These are phyloP conservation scores for Mucor mucedo DNA, from an alignment of 371 early-diverging fungal genomes.

Conservation along the genomic window DNA sequence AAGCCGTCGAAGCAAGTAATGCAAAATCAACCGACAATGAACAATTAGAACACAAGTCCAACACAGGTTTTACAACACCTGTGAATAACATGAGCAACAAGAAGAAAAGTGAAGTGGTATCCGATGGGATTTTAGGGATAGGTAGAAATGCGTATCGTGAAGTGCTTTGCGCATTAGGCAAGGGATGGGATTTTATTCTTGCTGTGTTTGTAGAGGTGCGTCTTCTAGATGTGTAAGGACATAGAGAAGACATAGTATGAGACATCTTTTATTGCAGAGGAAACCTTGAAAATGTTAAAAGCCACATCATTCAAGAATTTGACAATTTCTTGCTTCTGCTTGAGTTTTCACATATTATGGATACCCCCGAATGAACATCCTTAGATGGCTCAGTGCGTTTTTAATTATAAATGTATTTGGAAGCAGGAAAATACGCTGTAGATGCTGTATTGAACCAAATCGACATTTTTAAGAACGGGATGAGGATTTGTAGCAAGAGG, in stretches of 20 bases:
- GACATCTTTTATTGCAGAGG: background rate
- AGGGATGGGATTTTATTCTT: slow-evolving; percentile 62
- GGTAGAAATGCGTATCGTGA: slow-evolving; percentile 66
- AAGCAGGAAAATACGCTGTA: too few relatives aligned
- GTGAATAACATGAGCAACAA: slow-evolving; percentile 5
- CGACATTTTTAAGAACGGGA: too few relatives aligned
- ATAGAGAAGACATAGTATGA: background rate
- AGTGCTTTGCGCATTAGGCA: slow-evolving; percentile 61
- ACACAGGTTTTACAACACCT: slow-evolving; percentile 20
- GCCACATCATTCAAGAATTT: too few relatives aligned
- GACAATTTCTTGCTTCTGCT: too few relatives aligned
- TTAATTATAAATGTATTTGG: too few relatives aligned
- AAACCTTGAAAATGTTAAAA: background rate
- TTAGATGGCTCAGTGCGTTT: too few relatives aligned
- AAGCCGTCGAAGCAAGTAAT: slow-evolving; percentile 25
- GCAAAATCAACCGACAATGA: background rate
- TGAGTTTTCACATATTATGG: too few relatives aligned
- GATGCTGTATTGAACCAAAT: too few relatives aligned
- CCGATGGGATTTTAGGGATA: slow-evolving; percentile 64
- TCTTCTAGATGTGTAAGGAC: background rate
- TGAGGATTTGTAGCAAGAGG: too few relatives aligned
- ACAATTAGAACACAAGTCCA: slow-evolving; percentile 11
- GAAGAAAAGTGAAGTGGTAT: slow-evolving; percentile 9
- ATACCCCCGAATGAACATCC: too few relatives aligned
- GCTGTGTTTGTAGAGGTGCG: slow-evolving; percentile 18